phyloP scores from a whole-genome alignment of 176 grass and related monocot genomes.

The Otatea glauca region DNA sequence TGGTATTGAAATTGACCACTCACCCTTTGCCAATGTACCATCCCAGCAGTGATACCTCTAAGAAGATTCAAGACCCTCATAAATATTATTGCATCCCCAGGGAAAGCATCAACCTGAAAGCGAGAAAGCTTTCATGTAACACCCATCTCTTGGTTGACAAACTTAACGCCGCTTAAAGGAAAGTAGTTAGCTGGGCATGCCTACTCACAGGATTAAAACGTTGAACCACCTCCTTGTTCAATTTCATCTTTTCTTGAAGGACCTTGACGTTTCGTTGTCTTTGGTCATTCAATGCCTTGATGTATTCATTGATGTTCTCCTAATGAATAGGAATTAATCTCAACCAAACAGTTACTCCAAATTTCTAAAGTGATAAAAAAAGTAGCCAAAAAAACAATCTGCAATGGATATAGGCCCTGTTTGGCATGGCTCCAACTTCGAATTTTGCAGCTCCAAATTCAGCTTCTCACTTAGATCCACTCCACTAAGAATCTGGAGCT shows the following conservation, averaged over 20 bases:
- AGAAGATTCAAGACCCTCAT: constrained; percentile 96
- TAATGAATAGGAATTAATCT: constrained; percentile 44
- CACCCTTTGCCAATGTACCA: constrained; percentile 92
- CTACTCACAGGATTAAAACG: constrained; percentile 91
- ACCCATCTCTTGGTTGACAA: neutral
- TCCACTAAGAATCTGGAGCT: no score
- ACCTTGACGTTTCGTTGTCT: constrained; percentile 74
- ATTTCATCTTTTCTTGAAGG: constrained; percentile 82
- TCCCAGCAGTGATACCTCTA: constrained; percentile 91
- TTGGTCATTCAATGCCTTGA: constrained; percentile 72
- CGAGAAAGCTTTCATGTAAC: constrained; percentile 27
- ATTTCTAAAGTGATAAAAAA: constrained; percentile 1
- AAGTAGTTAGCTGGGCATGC: constrained; percentile 16
- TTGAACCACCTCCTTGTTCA: constrained; percentile 75
- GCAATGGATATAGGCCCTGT: neutral
- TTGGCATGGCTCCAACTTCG: no score
- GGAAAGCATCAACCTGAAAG: constrained; percentile 94
- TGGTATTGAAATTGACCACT: constrained; percentile 25
- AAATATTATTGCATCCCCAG: constrained; percentile 97
- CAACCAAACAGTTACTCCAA: constrained; percentile 30
- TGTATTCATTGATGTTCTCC: constrained; percentile 56
- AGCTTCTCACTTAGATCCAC: no score
- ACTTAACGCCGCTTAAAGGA: constrained; percentile 2
- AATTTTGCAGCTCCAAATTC: no score
- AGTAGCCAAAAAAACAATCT: neutral